phyloP scores from a whole-genome alignment of 306 rosid genomes.

The Quercus robur region DNA sequence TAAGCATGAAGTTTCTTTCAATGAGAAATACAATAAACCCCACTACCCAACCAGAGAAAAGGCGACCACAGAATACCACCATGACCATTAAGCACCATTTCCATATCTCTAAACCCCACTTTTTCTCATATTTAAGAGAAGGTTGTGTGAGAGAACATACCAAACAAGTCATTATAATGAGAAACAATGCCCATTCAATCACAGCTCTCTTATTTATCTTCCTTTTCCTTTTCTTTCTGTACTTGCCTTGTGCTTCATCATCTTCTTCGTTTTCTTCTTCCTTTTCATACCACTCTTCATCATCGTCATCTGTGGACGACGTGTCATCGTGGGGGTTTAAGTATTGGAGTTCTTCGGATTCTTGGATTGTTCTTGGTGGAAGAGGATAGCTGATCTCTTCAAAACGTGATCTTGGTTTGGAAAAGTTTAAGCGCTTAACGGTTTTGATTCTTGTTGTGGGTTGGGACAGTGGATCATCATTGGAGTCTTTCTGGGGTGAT shows the following conservation, averaged over 20 bases:
- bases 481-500: not conserved
- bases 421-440: constrained; percentile 34
- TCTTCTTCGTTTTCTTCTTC: constrained; percentile 3
- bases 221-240: constrained; percentile 7
- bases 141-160: constrained; percentile 31
- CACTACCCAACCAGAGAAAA: constrained; percentile 46
- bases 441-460: constrained; percentile 19
- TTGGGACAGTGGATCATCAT: not conserved
- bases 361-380: constrained; percentile 20
- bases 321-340: not conserved
- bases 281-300: constrained; percentile 17
- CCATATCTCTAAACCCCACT: constrained; percentile 39
- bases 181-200: constrained; percentile 43
- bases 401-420: constrained; percentile 48
- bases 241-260: constrained; percentile 1
- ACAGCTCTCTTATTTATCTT: constrained; percentile 37
- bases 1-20: constrained; percentile 51
- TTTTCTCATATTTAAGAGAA: constrained; percentile 9
- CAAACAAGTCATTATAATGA: constrained; percentile 36
- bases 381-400: constrained; percentile 29
- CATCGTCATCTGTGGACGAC: constrained; percentile 22
- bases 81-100: constrained; percentile 50
- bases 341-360: constrained; percentile 16
- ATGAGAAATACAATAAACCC: constrained; percentile 35
- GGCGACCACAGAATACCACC: constrained; percentile 51